Base-by-base conservation (phyloP, 192 early-diverging fungal genomes). In the Backusella mclennaniae region DNA sequence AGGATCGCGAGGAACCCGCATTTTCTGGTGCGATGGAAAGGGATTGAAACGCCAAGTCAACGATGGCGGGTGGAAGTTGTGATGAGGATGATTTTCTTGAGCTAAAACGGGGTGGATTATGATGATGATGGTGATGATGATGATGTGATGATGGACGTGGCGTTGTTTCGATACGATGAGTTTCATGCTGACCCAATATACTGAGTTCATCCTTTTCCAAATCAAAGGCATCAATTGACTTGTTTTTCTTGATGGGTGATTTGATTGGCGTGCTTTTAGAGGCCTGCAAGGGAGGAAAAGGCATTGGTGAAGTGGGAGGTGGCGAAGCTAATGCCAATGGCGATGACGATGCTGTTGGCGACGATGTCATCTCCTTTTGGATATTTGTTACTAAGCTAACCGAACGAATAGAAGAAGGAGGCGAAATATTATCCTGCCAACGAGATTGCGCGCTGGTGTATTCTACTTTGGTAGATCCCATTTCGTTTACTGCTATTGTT, bases 181-280 rank as follows among this genome's bases (percentile, higher is more conserved):
- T 29, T 29, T 63, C 56, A 63, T 63, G 56, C 26, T 63, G 56
- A 14, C 56, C 56, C 26, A 63, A 29, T 23, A 63, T 63, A 63
- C 26, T 63, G 7, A 63, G 23, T 29, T 63, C 56, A 63, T 63
- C 56, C 23, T 63, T 63, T 0, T 63, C 56, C 8, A 63, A 26
- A 63, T 63, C 56, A 63, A 63, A 63, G 29, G 23, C 26, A 21
- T 33, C 35, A 4, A 36, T 15, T 17, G 67, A 68, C 29, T 36
- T 68, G 35, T 68, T 68, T 68, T 67, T 26, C 11, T 33, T 35
- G 3, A 68, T 19, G 4, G 35, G 15, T 7, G 33, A 68, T 31
- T 75, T 66, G 35, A 53, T 42, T 31, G 74, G 74, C 0, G 74
- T 75, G 26, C 74, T 75, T 68, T 67, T 75, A 7, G 74, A 75